Evolutionary conservation across 2,329 filamentous ascomycete species (phyloP).

Genomic region (Hymenoscyphus occultus): DNA sequence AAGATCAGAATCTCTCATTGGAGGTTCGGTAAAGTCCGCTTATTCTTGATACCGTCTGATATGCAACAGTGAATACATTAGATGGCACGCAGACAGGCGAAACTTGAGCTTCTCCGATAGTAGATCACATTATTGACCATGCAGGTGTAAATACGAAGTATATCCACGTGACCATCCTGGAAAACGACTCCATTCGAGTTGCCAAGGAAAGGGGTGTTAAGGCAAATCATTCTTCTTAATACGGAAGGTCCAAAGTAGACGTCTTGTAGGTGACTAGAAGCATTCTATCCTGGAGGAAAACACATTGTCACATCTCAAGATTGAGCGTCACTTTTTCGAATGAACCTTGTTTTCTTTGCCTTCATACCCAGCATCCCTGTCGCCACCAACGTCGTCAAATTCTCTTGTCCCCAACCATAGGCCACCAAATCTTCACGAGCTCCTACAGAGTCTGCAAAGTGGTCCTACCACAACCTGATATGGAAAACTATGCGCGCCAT

Average conservation of each 20-base stretch:
- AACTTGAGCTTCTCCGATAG: background rate
- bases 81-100: background rate
- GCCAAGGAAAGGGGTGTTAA: slow-evolving; percentile 3
- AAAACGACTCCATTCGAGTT: background rate
- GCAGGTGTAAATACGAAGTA: background rate
- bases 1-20: background rate
- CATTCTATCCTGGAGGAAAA: background rate
- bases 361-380: slow-evolving; percentile 22
- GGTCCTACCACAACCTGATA: background rate
- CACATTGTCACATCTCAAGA: background rate
- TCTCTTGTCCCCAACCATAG: slow-evolving; percentile 18
- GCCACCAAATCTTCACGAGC: slow-evolving; percentile 4
- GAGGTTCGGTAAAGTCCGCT: slow-evolving; percentile 2
- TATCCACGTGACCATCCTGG: background rate
- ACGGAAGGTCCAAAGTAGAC: background rate
- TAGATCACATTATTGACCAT: background rate
- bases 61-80: background rate
- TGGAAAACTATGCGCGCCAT: background rate
- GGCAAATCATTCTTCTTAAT: background rate
- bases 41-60: background rate
- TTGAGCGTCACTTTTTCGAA: background rate
- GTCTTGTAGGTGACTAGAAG: background rate
- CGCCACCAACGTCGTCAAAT: slow-evolving; percentile 22
- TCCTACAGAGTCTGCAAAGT: slow-evolving; percentile 9
- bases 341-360: background rate